Conservation (phyloP, 2,329 filamentous ascomycete species). For the Alternaria sp. region DNA sequence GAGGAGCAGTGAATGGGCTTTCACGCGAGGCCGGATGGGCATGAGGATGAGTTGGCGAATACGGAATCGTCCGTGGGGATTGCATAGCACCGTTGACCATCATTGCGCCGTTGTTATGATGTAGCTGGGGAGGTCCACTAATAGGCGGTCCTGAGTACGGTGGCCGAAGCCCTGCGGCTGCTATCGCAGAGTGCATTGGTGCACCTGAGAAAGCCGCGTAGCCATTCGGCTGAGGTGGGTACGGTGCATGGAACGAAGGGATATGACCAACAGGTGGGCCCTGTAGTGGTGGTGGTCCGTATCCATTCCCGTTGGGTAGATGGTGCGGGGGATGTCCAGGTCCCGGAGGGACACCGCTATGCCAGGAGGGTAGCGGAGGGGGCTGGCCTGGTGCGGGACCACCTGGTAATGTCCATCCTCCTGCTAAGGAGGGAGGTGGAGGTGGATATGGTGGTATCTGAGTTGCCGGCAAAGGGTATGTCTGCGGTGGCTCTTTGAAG, state of each 20-base stretch:
- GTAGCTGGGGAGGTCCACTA: slow-evolving; percentile 42
- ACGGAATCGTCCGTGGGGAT: slow-evolving; percentile 47
- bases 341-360: slow-evolving; percentile 34
- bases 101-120: slow-evolving; percentile 43
- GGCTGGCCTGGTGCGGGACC: slow-evolving; percentile 33
- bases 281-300: slow-evolving; percentile 35
- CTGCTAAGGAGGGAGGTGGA: slow-evolving; percentile 26
- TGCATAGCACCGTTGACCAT: slow-evolving; percentile 48
- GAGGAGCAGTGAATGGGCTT: slow-evolving; percentile 45
- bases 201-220: slow-evolving; percentile 45
- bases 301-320: slow-evolving; percentile 44
- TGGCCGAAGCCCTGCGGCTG: slow-evolving; percentile 36
- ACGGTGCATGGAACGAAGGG: slow-evolving; percentile 45
- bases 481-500: slow-evolving; percentile 44
- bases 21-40: slow-evolving; percentile 46
- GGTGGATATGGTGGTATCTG: slow-evolving; percentile 37
- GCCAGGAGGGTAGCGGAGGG: slow-evolving; percentile 45
- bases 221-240: slow-evolving; percentile 42
- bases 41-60: slow-evolving; percentile 48
- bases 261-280: slow-evolving; percentile 34
- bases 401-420: slow-evolving; percentile 34
- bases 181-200: slow-evolving; percentile 40
- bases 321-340: slow-evolving; percentile 35
- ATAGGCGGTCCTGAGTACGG: slow-evolving; percentile 41
- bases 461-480: slow-evolving; percentile 43